These are phyloP conservation scores for Candida maris DNA, from an alignment of 805 yeast genomes.

Conservation along the genomic window DNA sequence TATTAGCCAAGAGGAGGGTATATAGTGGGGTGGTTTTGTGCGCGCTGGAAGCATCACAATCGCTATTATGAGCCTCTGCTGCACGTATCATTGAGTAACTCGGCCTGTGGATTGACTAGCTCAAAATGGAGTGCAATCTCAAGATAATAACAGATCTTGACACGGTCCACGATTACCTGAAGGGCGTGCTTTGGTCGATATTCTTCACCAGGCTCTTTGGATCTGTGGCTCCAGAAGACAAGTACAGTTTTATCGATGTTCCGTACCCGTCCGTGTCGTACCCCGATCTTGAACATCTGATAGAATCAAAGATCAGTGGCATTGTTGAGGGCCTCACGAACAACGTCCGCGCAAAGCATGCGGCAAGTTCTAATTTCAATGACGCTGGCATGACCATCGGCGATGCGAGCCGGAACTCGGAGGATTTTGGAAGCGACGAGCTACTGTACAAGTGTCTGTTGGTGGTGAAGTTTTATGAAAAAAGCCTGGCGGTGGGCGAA, in stretches of 20 bases:
- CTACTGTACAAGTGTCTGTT: conserved; percentile 30
- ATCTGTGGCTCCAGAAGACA: conserved; percentile 49
- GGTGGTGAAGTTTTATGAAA: conserved; percentile 31
- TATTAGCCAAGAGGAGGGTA: too few relatives aligned
- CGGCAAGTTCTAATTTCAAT: conserved; percentile 4
- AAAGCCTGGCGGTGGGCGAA: conserved; percentile 7
- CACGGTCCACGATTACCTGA: conserved; percentile 50
- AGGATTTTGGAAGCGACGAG: conserved; percentile 3
- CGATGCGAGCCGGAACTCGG: background rate
- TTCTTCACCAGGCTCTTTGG: conserved; percentile 71
- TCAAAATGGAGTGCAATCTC: conserved; percentile 30
- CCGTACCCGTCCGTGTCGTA: conserved; percentile 51
- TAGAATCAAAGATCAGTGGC: conserved; percentile 33
- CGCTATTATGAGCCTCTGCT: too few relatives aligned
- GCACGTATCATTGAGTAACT: too few relatives aligned
- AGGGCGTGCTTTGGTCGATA: conserved; percentile 62
- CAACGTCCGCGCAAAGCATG: conserved; percentile 3
- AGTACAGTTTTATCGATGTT: conserved; percentile 50
- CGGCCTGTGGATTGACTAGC: background rate
- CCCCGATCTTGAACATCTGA: conserved; percentile 45
- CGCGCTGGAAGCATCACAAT: too few relatives aligned
- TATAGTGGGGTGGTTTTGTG: too few relatives aligned
- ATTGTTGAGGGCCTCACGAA: conserved; percentile 27
- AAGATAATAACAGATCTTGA: conserved; percentile 50
- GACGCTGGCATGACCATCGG: too few relatives aligned